Conservation (phyloP, 176 grass and related monocot species). For the Oryza meridionalis region DNA sequence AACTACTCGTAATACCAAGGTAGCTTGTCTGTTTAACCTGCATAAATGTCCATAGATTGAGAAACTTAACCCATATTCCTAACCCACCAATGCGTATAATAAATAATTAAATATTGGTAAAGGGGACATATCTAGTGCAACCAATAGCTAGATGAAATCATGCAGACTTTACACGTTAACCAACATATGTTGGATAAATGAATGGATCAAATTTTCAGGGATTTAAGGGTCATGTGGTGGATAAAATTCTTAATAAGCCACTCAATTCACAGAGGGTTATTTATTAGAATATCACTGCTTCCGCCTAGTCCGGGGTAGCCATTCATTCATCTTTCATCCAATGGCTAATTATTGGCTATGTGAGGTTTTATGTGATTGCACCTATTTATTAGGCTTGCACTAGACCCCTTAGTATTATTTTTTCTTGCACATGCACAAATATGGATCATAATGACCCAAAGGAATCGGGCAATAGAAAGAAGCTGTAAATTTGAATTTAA, state of each 20-base stretch:
- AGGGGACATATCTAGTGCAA: constrained; percentile 12
- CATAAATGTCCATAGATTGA: neutral
- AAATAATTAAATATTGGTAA: neutral
- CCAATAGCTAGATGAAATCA: neutral
- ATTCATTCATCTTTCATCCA: constrained; percentile 12
- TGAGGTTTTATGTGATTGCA: neutral
- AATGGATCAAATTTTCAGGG: neutral
- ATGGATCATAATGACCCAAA: neutral
- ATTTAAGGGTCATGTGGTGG: constrained; percentile 21
- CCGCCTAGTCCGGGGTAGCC: neutral
- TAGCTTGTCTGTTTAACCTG: neutral
- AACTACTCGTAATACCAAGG: neutral
- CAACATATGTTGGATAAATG: constrained; percentile 13
- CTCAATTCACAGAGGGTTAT: neutral
- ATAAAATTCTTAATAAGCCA: neutral
- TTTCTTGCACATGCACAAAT: neutral
- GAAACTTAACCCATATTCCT: neutral
- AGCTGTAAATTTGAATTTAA: neutral
- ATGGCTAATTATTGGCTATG: neutral
- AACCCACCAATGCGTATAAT: neutral
- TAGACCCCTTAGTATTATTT: constrained; percentile 8
- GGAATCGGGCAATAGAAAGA: neutral
- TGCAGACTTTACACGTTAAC: neutral
- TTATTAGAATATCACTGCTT: neutral
- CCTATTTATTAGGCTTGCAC: neutral